Evolutionary conservation across 768 basidiomycete species (phyloP), one percentile per base, ranked within the genome.

Genomic region (Astraeus odoratus): DNA sequence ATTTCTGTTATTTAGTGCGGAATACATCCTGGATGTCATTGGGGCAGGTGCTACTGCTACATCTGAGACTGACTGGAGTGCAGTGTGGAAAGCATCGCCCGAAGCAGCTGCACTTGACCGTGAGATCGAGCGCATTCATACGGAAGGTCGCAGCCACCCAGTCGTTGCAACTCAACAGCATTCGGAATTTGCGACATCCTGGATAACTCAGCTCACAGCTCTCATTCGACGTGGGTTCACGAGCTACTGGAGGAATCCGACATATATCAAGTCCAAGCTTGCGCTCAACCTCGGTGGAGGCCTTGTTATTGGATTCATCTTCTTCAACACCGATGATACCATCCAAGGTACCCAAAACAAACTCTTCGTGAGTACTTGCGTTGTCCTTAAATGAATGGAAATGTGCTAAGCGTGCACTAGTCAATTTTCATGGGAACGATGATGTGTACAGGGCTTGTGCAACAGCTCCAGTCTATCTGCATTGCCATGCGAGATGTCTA

Each of bases 401-500:
- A n/a, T 8, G 24, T 26, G 8, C 46, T 49, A 25, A 42, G 13
- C 10, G 9, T 7, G 15, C 10, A 12, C 4, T 41, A 77, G 76
- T 60, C 76, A 0, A 70, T 78, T 34, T 78, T 73, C 59, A 72
- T 80, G 69, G 62, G 62, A 4, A 69, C 68, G 8, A 67, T 76
- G 42, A 34, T 61, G 20, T 44, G 53, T 56, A 69, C 74, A 1
- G 70, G 77, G 3, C 61, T 81, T 23, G 67, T 73, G 3, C 77
- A 80, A 52, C 80, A 83, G 55, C 64, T 82, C 1, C 80, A 81
- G 55, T 67, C 75, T 8, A 74, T 73, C 27, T 82, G 76, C 64
- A 69, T 84, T 42, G 60, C 64, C 8, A 71, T 72, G 51, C 74
- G 81, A 20, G 67, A 59, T 5, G 63, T 85, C 27, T 83, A 81